These are phyloP conservation scores for Pythium biforme DNA, from an alignment of 352 stramenopile species.

Conservation along the genomic window DNA sequence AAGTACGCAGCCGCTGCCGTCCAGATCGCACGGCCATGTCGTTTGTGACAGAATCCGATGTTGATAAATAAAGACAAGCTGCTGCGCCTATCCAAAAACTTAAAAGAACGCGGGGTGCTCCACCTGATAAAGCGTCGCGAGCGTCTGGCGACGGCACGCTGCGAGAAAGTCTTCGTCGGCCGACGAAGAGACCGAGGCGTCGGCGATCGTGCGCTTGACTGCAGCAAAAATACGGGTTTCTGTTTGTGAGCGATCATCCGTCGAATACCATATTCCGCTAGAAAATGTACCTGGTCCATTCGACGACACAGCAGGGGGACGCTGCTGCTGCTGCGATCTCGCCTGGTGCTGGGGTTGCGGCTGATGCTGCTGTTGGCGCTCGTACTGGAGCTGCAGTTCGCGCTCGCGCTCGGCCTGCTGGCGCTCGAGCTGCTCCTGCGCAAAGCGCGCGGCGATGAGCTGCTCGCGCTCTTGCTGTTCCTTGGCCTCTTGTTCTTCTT, in stretches of 20 bases:
- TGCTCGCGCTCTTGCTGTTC: conserved; percentile 26
- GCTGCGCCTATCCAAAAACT: background rate
- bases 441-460: conserved; percentile 24
- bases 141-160: conserved; percentile 50
- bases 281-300: conserved; percentile 31
- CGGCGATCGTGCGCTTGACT: conserved; percentile 55
- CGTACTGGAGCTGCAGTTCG: conserved; percentile 23
- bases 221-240: background rate
- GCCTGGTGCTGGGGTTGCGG: background rate
- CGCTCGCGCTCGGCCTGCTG: conserved; percentile 26
- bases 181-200: conserved; percentile 16
- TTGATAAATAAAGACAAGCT: conserved; percentile 15
- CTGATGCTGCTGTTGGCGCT: conserved; percentile 34
- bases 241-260: no score
- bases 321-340: background rate
- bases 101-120: conserved; percentile 40
- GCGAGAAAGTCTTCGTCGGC: conserved; percentile 44
- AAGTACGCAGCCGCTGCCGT: background rate
- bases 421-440: conserved; percentile 33
- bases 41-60: conserved; percentile 18
- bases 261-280: no score
- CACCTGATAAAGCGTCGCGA: conserved; percentile 70
- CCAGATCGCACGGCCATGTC: conserved; percentile 14
- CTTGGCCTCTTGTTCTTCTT: conserved; percentile 39
- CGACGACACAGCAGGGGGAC: background rate